Base-by-base conservation (phyloP, 495 filamentous ascomycete genomes). In the Aspergillus haitiensis region DNA sequence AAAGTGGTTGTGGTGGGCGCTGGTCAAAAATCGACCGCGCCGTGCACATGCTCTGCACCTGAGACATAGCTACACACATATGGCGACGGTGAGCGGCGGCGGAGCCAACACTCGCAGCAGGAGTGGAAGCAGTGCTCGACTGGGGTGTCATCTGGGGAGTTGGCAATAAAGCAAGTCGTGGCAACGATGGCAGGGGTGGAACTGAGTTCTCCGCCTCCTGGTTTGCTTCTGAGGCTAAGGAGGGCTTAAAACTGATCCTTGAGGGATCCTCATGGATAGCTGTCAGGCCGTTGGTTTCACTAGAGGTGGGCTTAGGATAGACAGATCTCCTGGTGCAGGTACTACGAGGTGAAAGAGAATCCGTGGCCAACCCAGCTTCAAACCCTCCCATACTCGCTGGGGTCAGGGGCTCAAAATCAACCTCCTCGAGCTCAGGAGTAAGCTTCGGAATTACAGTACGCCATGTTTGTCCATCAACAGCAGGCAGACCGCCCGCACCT, bases 121-220 rank as follows among this genome's bases (percentile, higher is more conserved):
- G 93, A 88, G 93, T 95, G 76, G 78, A 84, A 67, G 85, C 86
- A 72, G 83, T 81, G 62, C 82, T 82, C 36, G 81, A 80, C 67
- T 91, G 87, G n/a, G 92, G 91, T 15, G 91, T 93, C 73, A 93
- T 73, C 65, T 86, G 84, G 55, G 91, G 90, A 2, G 91, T 96
- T 11, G 88, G 91, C 62, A 93, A 77, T 54, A 89, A 83, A 61
- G 82, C 84, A 59, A 88, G 77, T 57, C 82, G 86, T 66, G 77
- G 78, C 64, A 85, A 75, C 32, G 75, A 77, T 50, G 71, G 84
- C 72, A 70, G 77, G 62, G 74, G 72, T 54, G 68, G 64, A 45
- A 69, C 71, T 56, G 69, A 62, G 44, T 58, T 70, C 18, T 70
- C 71, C 46, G 70, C 65, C 21, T 67, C 69, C 32, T 72, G 68